Percentiles rank a stretch among this genome's conserved stretches.
Conservation (phyloP, 176 grass and related monocot genomes). For the Panicum miliaceum region DNA sequence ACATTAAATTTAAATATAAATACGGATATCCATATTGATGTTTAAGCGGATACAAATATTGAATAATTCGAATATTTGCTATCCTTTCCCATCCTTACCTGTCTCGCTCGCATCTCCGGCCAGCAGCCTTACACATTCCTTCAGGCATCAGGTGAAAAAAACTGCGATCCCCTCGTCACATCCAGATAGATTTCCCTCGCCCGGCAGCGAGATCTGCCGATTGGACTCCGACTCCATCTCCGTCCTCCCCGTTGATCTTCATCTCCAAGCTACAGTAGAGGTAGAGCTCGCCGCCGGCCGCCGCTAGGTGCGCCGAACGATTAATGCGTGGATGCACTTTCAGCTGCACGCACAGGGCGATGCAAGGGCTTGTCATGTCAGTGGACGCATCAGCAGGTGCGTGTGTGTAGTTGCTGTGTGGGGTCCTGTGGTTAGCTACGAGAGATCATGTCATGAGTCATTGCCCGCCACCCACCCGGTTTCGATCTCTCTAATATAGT, state of each 20-base stretch:
- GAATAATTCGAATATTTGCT: too few relatives aligned
- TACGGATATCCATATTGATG: too few relatives aligned
- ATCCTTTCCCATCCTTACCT: too few relatives aligned
- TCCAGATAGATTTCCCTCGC: conserved; percentile 2
- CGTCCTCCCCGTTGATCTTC: background rate
- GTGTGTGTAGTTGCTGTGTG: background rate
- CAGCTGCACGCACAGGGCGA: background rate
- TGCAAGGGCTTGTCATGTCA: conserved; percentile 25
- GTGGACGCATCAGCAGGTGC: background rate
- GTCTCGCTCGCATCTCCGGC: background rate
- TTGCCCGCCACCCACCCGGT: conserved; percentile 8
- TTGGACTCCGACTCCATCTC: conserved; percentile 8
- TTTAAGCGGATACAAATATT: too few relatives aligned
- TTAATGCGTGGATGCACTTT: conserved; percentile 5
- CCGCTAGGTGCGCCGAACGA: conserved; percentile 29
- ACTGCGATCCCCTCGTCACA: conserved; percentile 34
- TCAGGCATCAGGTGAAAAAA: background rate
- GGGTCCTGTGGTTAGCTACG: background rate
- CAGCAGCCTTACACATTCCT: conserved; percentile 13
- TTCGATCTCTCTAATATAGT: background rate
- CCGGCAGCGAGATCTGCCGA: background rate
- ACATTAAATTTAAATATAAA: too few relatives aligned
- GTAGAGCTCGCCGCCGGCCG: background rate
- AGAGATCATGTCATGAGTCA: conserved; percentile 25
- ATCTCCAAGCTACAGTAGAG: background rate